Percentiles rank a stretch among this genome's conserved stretches.
Conservation (phyloP, 1,139 yeast species). For the Taphrina betulina region DNA sequence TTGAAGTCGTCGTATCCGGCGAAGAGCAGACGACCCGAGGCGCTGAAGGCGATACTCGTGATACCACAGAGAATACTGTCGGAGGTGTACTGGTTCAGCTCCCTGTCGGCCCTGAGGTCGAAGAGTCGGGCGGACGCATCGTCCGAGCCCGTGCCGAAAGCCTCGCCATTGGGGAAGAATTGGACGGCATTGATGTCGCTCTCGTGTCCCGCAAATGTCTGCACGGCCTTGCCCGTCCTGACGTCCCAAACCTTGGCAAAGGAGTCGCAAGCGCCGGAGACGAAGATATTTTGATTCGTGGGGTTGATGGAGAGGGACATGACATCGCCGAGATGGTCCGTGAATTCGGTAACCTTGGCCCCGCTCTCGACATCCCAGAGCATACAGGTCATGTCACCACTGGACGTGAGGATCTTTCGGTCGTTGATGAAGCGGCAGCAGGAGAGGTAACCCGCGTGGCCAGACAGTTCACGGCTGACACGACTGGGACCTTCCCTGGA, state of each 20-base stretch:
- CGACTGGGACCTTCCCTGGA: constrained; percentile 37
- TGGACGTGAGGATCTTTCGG: constrained; percentile 61
- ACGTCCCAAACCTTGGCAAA: constrained; percentile 71
- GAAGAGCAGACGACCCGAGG: constrained; percentile 72
- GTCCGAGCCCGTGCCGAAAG: constrained; percentile 66
- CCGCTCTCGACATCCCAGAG: constrained; percentile 77
- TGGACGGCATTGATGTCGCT: constrained; percentile 67
- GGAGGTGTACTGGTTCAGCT: constrained; percentile 54
- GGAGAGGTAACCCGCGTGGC: constrained; percentile 80
- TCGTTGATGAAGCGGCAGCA: constrained; percentile 66
- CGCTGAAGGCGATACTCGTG: constrained; percentile 68
- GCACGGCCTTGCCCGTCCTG: constrained; percentile 55
- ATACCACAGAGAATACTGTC: constrained; percentile 48
- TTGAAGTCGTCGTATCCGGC: constrained; percentile 67
- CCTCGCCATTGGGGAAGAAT: constrained; percentile 68
- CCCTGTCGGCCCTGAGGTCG: constrained; percentile 77
- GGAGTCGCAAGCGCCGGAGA: constrained; percentile 77
- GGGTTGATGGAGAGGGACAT: constrained; percentile 52
- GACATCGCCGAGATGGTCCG: constrained; percentile 82
- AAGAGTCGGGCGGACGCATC: constrained; percentile 72
- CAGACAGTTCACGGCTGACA: constrained; percentile 44
- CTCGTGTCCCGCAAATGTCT: constrained; percentile 59
- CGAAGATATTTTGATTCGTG: constrained; percentile 49
- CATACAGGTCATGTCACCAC: constrained; percentile 81
- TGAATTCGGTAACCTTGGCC: constrained; percentile 55